Conservation (phyloP, 306 rosid genomes). For the Fragaria vesca region DNA sequence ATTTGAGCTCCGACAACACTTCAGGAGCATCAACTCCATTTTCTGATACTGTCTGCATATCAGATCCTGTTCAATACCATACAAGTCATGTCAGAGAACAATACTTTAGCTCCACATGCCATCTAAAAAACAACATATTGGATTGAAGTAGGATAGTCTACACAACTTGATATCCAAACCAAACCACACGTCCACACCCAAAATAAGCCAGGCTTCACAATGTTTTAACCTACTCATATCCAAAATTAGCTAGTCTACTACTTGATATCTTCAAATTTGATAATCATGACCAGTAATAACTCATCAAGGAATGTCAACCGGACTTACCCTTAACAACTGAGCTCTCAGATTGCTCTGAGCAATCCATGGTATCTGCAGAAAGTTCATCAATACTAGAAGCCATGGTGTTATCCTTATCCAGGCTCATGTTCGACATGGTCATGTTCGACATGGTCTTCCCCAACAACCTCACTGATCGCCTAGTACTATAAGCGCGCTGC, state of each 20-base stretch:
- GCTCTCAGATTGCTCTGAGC: conserved; percentile 21
- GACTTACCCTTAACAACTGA: conserved; percentile 37
- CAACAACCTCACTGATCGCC: conserved; percentile 68
- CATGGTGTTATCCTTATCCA: conserved; percentile 34
- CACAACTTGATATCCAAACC: background rate
- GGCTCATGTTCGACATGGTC: conserved; percentile 48
- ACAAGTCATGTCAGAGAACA: background rate
- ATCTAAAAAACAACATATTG: background rate
- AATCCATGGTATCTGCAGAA: conserved; percentile 36
- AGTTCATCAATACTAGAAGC: conserved; percentile 30
- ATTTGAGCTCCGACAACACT: conserved; percentile 26
- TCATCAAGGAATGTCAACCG: background rate
- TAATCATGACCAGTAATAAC: background rate
- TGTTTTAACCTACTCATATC: background rate
- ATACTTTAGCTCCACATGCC: background rate
- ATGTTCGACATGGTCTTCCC: conserved; percentile 55
- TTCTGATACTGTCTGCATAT: conserved; percentile 18
- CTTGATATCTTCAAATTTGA: background rate
- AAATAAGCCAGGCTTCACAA: background rate
- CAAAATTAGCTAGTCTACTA: background rate
- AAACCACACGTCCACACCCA: background rate
- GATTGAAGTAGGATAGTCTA: background rate
- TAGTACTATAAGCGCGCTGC: conserved; percentile 48
- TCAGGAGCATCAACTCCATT: conserved; percentile 31
- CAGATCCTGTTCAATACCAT: conserved; percentile 31